These are phyloP conservation scores for Annulohypoxylon truncatum DNA, from an alignment of 2,329 filamentous ascomycete species.

Conservation along the genomic window DNA sequence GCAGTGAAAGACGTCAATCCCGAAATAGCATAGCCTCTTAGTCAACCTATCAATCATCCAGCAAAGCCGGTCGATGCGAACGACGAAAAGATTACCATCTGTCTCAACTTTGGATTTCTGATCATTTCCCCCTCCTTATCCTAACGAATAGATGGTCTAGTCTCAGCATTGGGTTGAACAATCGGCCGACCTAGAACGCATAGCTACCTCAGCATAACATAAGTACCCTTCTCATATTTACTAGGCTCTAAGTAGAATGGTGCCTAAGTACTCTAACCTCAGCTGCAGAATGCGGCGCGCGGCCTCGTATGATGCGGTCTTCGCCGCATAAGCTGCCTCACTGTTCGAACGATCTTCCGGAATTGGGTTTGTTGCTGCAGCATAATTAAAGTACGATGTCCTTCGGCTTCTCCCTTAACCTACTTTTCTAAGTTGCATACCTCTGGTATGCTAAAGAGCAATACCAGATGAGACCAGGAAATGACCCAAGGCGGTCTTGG, in stretches of 20 bases:
- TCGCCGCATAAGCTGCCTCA: neutral
- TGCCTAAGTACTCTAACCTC: neutral
- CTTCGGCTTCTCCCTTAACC: neutral
- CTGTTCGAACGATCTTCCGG: neutral
- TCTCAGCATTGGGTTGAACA: neutral
- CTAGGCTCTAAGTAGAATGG: neutral
- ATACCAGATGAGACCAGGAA: neutral
- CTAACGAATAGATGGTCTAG: neutral
- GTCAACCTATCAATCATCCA: neutral
- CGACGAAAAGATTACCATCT: neutral
- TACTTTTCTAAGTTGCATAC: neutral
- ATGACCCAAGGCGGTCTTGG: neutral
- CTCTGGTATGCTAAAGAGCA: neutral
- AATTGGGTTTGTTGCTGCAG: neutral
- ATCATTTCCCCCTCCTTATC: neutral
- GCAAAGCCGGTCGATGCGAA: neutral
- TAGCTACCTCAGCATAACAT: neutral
- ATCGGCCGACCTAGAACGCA: neutral
- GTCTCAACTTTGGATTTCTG: neutral
- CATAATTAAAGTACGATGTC: too few species aligned
- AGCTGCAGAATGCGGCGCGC: neutral
- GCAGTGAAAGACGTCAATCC: conserved; percentile 62
- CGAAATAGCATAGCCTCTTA: conserved; percentile 51
- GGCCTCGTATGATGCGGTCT: neutral
- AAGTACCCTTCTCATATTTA: neutral